Evolutionary conservation across 2,329 filamentous ascomycete genomes (phyloP), one percentile per base, ranked within the genome.

Genomic region (Colletotrichum sublineola): DNA sequence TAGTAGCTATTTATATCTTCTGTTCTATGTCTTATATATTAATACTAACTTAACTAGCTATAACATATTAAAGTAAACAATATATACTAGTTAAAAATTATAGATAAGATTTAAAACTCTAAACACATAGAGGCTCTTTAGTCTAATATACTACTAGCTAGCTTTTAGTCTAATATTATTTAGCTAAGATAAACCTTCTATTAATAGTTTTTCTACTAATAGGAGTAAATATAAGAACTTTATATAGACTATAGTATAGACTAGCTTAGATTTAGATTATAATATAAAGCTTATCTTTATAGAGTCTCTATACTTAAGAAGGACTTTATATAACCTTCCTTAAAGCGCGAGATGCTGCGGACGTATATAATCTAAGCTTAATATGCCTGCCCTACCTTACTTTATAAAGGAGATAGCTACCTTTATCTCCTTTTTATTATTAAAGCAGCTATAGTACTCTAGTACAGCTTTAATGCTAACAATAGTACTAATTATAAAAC

Each of bases 401-500:
- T 62, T 42, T 31, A 31, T 11, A 36, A 62, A 62, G 58, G 15
- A 57, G 20, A 70, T 58, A 20, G 44, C 33, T 9, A 78, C 74
- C 70, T 80, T 79, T 1, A 63, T 75, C 42, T 75, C 74, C 52
- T 75, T 42, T 20, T 74, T 69, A 24, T 53, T 55, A 29, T 79
- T 74, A 58, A 78, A 80, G 15, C 76, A 73, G 20, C 58, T 63
- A 52, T 80, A 81, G 3, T 74, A 75, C 50, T 77, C 69, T 8
- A 75, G 77, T 9, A 73, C 77, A 12, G 79, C 75, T n/a, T 80
- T 77, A 42, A 81, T 77, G 14, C 75, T 69, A 20, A 79, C 75
- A n/a, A 77, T 74, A 33, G 69, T 67, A 58, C 73, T 75, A 5
- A 79, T 73, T 20, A 81, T 73, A 53, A 81, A 80, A 6, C 77